Base-by-base conservation (phyloP, 2,329 filamentous ascomycete genomes). In the Ascochyta pisi region DNA sequence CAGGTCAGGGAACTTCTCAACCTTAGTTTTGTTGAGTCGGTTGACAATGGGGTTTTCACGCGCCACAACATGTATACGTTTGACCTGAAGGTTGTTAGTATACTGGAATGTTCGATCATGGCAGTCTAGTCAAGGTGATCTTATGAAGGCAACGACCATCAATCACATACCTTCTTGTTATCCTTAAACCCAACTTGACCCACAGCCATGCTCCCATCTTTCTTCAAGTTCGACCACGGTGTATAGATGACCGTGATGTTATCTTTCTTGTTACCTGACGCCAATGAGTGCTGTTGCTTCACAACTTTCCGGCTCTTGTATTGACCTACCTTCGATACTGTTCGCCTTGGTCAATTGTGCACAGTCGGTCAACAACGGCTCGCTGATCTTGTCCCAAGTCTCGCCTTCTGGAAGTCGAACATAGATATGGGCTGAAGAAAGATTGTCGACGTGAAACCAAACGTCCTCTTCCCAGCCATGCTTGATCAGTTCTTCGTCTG, bases 341-440 rank as follows among this genome's bases (percentile, higher is more conserved):
- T 99, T 99, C 60, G 95, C 95, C 79, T 99, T 99, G 54, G 95
- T 99, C 68, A 99, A 83, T 77, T 99, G 95, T n/a, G 91, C 95
- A 68, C 95, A 92, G 77, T 99, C 95, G 63, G 83, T 85, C 57
- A 99, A 74, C 26, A 99, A 83, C 3, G 86, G 85, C 58, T 86
- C 73, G 0, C 91, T 87, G 56, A 99, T 91, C 39, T 82, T 78
- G 46, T 97, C 92, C 95, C 95, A 99, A 37, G 84, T 82, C 64
- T 95, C 86, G 54, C 87, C 89, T 39, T 94, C 88, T 15, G 81
- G 83, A 65, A 98, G 83, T 31, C 95, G 89, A 31, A 99, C 86
- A 78, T 99, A 99, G 68, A 99, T 92, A 78, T 99, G 95, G 2
- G 95, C 95, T 67, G 91, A 96, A 38, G 93, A 97, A 31, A 99